Evolutionary conservation across 345 rosid genomes (phyloP), one percentile per base, ranked within the genome.

Genomic region (Sonneratia caseolaris): DNA sequence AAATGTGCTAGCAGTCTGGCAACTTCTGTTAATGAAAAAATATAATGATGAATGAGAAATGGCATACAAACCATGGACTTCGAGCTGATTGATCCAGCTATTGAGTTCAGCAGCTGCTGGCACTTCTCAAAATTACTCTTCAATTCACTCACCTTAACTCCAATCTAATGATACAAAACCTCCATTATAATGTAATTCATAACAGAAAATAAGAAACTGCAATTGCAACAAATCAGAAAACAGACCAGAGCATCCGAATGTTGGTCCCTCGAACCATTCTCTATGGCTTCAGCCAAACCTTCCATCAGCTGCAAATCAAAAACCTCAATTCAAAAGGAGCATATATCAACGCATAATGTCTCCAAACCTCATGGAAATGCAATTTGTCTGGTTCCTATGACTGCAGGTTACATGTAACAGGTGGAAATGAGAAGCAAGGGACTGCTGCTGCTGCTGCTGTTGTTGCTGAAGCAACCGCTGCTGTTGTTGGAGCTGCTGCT

Each of bases 371-470:
- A 21, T 19, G 68, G 68, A 65, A 65, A 65, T 2, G 36, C 15
- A 47, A 35, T 13, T 35, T 3, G 47, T 14, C 49, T n/a, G 75
- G 32, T 64, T 72, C 3, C 18, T 48, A 48, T 18, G 14, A 16
- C 43, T 12, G 45, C 11, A 40, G 22, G 48, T 55, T 16, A 93
- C 96, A 27, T 81, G 89, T 68, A 83, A 77, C 75, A 93, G 90
- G 79, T 89, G 94, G 75, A 89, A 93, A 73, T 88, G 96, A 48
- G 98, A 93, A 35, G 98, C 96, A 32, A 93, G 88, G 4, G 98
- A 91, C 75, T 91, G 96, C 73, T 91, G 97, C 11, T 84, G 93
- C 53, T 80, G 87, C 38, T 67, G 82, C 21, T 66, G 82, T 27
- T 69, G 76, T 4, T 70, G 82, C 48, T 81, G 71, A 75, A 85